Conservation (phyloP, 2,329 filamentous ascomycete genomes). For the Apiospora sp. region DNA sequence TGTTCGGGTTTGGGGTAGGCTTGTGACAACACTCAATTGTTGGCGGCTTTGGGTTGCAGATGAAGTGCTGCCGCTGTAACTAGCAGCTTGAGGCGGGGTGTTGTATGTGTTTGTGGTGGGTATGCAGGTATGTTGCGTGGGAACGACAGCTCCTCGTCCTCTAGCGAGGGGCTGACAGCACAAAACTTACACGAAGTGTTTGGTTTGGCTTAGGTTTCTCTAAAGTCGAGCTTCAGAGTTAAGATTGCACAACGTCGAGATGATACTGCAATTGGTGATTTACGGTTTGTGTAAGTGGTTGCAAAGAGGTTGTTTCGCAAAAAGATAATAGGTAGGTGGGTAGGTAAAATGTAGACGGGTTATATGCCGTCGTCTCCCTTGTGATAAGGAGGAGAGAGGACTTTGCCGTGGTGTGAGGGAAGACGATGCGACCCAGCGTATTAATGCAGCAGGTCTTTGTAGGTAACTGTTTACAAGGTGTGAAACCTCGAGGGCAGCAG, state of each 20-base stretch:
- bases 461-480: conserved; percentile 8
- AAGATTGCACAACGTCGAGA: neutral
- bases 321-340: neutral
- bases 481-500: conserved; percentile 21
- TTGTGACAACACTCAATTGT: conserved; percentile 1
- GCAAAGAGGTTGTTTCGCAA: neutral
- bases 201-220: conserved; percentile 2
- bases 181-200: conserved; percentile 6
- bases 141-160: conserved; percentile 5
- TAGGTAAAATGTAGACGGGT: neutral
- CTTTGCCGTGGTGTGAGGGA: neutral
- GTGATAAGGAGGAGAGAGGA: neutral
- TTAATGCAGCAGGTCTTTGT: neutral
- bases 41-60: neutral
- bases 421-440: neutral
- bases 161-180: conserved; percentile 18
- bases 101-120: conserved; percentile 5
- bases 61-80: neutral
- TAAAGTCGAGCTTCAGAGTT: neutral
- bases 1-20: neutral
- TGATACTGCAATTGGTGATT: neutral
- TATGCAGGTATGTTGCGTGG: neutral
- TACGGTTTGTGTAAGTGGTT: neutral
- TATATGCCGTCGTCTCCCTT: neutral
- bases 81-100: conserved; percentile 17